Conservation (phyloP, 768 basidiomycete genomes). For the Mrakia gelida region DNA sequence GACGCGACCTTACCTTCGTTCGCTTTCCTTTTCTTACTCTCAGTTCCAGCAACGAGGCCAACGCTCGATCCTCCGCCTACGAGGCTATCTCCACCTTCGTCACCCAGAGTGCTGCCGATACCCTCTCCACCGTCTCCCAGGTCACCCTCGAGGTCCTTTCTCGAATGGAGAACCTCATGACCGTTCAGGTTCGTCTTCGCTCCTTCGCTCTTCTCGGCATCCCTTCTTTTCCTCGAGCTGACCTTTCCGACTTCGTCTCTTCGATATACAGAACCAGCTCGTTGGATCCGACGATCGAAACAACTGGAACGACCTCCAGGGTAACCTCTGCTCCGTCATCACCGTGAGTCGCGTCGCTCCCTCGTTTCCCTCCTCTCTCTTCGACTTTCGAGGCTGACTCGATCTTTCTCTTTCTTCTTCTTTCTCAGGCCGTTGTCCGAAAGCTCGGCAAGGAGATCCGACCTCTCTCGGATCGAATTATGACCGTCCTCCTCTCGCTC, state of each 20-base stretch:
- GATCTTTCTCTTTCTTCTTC: constrained; percentile 4
- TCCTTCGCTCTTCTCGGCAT: background rate
- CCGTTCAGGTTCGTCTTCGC: constrained; percentile 63
- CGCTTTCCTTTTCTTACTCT: background rate
- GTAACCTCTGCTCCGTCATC: constrained; percentile 86
- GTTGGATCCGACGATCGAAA: constrained; percentile 92
- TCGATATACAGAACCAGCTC: constrained; percentile 67
- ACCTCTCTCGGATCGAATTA: constrained; percentile 87
- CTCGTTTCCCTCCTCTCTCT: background rate
- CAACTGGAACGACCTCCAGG: constrained; percentile 98
- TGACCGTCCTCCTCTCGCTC: constrained; percentile 81
- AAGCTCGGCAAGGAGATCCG: constrained; percentile 76
- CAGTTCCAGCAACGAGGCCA: constrained; percentile 75
- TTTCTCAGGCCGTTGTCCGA: constrained; percentile 70
- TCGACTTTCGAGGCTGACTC: background rate
- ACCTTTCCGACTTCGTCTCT: background rate
- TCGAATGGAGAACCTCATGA: constrained; percentile 82
- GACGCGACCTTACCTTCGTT: background rate
- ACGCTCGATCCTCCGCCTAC: constrained; percentile 91
- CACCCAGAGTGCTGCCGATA: constrained; percentile 71
- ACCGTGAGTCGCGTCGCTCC: constrained; percentile 56
- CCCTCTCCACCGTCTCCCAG: constrained; percentile 72
- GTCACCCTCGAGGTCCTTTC: constrained; percentile 75
- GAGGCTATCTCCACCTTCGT: constrained; percentile 88
- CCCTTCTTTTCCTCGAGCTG: background rate